phyloP scores from a whole-genome alignment of 495 filamentous ascomycete species.

The Penicillium arizonense region DNA sequence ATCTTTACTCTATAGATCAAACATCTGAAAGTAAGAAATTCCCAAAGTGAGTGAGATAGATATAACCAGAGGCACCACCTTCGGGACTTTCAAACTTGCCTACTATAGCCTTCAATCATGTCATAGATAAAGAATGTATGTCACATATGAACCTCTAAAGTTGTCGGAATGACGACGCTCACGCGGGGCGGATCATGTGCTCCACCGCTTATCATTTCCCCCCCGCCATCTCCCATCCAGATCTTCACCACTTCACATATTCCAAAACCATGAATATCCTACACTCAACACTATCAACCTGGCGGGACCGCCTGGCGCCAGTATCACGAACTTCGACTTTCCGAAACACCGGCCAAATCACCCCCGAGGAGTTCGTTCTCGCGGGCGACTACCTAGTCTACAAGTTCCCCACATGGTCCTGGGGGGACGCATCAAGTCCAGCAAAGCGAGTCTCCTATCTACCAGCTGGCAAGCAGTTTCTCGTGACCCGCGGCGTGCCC shows the following conservation, averaged over 20 bases:
- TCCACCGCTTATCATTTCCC: constrained; percentile 29
- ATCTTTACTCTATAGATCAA: no score
- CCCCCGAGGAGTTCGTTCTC: constrained; percentile 92
- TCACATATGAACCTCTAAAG: no score
- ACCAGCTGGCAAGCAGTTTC: constrained; percentile 88
- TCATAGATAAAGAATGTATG: no score
- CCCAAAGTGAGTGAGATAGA: no score
- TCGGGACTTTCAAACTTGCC: no score
- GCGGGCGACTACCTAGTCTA: constrained; percentile 98
- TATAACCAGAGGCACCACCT: no score
- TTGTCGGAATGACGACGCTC: constrained; percentile 12
- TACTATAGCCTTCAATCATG: no score
- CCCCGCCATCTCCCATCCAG: constrained; percentile 8
- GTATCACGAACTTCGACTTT: constrained; percentile 90
- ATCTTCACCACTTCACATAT: constrained; percentile 3
- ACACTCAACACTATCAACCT: constrained; percentile 78
- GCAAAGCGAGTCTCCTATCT: constrained; percentile 78
- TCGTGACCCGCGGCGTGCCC: constrained; percentile 91
- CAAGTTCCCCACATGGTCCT: constrained; percentile 99
- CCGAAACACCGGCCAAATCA: constrained; percentile 89
- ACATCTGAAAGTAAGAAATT: no score
- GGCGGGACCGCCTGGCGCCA: constrained; percentile 87
- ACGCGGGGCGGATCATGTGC: constrained; percentile 35
- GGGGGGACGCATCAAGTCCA: constrained; percentile 79
- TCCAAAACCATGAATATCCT: constrained; percentile 53